phyloP scores from a whole-genome alignment of 495 filamentous ascomycete species.

The Penicillium mononematosum region DNA sequence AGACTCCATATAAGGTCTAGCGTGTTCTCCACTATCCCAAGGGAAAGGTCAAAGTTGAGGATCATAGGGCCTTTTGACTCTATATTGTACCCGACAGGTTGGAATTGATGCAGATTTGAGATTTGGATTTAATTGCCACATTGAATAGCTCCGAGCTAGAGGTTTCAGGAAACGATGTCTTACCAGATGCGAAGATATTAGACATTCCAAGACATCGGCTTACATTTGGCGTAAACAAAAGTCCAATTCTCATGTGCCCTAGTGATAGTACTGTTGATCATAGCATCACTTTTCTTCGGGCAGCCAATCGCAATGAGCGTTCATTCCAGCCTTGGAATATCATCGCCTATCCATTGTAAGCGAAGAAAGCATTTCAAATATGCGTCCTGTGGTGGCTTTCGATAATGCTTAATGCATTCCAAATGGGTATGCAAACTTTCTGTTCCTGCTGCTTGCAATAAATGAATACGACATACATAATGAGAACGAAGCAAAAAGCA shows the following conservation, averaged over 20 bases:
- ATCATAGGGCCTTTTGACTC: constrained; percentile 15
- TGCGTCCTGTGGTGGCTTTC: constrained; percentile 9
- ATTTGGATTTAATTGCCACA: neutral
- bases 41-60: constrained; percentile 24
- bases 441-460: neutral
- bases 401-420: constrained; percentile 3
- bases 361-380: constrained; percentile 3
- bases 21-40: constrained; percentile 6
- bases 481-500: constrained; percentile 14
- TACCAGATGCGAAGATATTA: neutral
- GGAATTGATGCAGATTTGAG: neutral
- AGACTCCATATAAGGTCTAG: constrained; percentile 15
- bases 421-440: constrained; percentile 9
- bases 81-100: neutral
- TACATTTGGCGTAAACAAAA: neutral
- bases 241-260: neutral
- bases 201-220: neutral
- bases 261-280: constrained; percentile 12
- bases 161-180: constrained; percentile 10
- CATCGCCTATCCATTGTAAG: neutral
- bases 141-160: neutral
- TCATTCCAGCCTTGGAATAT: neutral
- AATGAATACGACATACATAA: neutral
- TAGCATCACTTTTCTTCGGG: neutral
- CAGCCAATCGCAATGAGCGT: constrained; percentile 4